phyloP scores from a whole-genome alignment of 2,329 filamentous ascomycete genomes.

The Lachnellula suecica region DNA sequence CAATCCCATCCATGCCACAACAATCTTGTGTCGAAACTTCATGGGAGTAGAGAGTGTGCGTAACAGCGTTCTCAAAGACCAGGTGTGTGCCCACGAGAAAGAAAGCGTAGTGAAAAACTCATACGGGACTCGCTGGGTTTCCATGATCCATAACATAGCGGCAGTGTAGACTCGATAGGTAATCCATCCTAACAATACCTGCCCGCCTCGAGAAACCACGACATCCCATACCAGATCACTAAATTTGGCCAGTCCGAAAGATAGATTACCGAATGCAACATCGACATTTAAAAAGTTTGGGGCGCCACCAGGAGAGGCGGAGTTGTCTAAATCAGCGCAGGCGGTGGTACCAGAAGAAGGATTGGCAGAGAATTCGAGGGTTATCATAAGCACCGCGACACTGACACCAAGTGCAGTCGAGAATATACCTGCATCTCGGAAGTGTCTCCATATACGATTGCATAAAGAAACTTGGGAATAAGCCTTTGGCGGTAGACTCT shows the following conservation, averaged over 20 bases:
- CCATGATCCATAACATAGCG: slow-evolving; percentile 4
- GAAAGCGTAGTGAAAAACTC: slow-evolving; percentile 2
- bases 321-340: no score
- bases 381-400: neutral
- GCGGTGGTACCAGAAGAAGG: neutral
- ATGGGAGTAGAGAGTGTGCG: neutral
- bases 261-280: neutral
- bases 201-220: slow-evolving; percentile 5
- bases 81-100: neutral
- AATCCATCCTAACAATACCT: slow-evolving; percentile 8
- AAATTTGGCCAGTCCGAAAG: slow-evolving; percentile 8
- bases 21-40: neutral
- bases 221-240: slow-evolving; percentile 10
- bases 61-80: neutral
- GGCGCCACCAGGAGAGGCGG: no score
- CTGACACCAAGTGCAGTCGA: neutral
- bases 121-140: slow-evolving; percentile 3
- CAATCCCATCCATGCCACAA: neutral
- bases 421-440: neutral
- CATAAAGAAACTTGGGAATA: neutral
- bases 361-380: no score
- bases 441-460: neutral
- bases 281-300: neutral
- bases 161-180: slow-evolving; percentile 2
- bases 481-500: neutral